Percentiles rank a stretch among this genome's conserved stretches.
Conservation (phyloP, 352 stramenopile species). For the Globisporangium parvum region DNA sequence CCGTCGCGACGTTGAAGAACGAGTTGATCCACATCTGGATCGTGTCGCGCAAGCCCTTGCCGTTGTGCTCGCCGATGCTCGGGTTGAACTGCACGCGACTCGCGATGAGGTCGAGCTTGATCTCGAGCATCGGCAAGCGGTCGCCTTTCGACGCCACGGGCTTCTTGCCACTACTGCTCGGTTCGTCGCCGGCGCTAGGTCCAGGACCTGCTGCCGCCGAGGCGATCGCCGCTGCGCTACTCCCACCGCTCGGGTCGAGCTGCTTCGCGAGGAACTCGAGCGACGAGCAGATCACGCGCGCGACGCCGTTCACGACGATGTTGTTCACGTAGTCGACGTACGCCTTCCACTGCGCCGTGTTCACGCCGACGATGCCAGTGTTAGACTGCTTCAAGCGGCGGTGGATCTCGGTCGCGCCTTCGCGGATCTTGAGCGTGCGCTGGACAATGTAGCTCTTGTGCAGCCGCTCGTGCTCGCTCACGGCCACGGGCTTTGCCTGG, state of each 20-base stretch:
- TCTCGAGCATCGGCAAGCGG: constrained; percentile 93
- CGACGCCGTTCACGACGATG: constrained; percentile 93
- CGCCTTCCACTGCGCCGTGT: constrained; percentile 94
- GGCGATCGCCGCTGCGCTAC: constrained; percentile 12
- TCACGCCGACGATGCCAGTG: constrained; percentile 90
- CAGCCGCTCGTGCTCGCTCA: constrained; percentile 94
- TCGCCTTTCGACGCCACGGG: constrained; percentile 29
- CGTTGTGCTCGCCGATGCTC: constrained; percentile 84
- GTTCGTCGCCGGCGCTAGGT: constrained; percentile 23
- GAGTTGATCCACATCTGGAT: constrained; percentile 96
- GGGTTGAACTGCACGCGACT: constrained; percentile 87
- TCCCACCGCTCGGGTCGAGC: constrained; percentile 81
- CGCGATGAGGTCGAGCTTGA: constrained; percentile 93
- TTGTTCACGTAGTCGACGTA: constrained; percentile 99
- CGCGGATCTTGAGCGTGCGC: constrained; percentile 93
- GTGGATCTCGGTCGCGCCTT: constrained; percentile 94
- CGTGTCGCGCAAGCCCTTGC: constrained; percentile 92
- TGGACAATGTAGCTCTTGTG: constrained; percentile 92
- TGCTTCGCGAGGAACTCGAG: constrained; percentile 93
- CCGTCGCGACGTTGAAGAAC: constrained; percentile 94
- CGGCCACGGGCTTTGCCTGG: constrained; percentile 94
- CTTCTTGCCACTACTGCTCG: constrained; percentile 24
- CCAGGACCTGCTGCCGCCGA: background rate
- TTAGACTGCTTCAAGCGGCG: constrained; percentile 95
- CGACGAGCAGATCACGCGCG: constrained; percentile 78